phyloP scores from a whole-genome alignment of 129 eudicot genomes.

The Scalesia atractyloides region DNA sequence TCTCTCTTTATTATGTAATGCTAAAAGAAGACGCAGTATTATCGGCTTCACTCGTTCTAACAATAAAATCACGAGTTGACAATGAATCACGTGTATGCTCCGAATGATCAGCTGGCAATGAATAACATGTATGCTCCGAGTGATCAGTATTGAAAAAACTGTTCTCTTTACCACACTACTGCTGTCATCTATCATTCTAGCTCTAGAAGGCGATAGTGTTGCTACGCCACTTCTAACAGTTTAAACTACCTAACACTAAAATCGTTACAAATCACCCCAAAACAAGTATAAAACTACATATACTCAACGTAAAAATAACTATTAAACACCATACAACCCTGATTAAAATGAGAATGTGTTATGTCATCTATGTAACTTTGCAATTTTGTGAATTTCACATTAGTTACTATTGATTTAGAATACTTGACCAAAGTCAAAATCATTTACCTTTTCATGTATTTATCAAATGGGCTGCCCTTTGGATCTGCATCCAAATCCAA shows the following conservation, averaged over 20 bases:
- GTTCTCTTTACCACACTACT: slow-evolving; percentile 49
- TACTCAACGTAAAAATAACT: too few species aligned
- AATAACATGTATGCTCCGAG: slow-evolving; percentile 33
- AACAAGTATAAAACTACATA: too few species aligned
- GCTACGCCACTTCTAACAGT: slow-evolving; percentile 24
- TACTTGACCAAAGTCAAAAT: background rate
- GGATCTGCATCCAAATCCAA: slow-evolving; percentile 58
- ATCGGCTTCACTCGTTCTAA: slow-evolving; percentile 69
- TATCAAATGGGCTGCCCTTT: slow-evolving; percentile 57
- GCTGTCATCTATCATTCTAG: slow-evolving; percentile 33
- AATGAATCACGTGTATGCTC: slow-evolving; percentile 78
- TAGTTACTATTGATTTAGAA: too few species aligned
- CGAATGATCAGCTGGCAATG: too few species aligned
- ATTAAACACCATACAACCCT: too few species aligned
- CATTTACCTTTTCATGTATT: slow-evolving; percentile 65
- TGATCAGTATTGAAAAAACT: slow-evolving; percentile 38
- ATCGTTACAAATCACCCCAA: too few species aligned
- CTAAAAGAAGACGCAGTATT: slow-evolving; percentile 40
- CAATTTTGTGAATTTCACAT: too few species aligned
- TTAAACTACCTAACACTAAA: too few species aligned
- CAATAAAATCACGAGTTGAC: too few species aligned
- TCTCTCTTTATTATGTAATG: slow-evolving; percentile 43
- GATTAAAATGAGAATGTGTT: too few species aligned
- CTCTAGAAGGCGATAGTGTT: slow-evolving; percentile 40
- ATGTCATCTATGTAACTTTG: too few species aligned